These are phyloP conservation scores for Gaultheria prostrata DNA, from an alignment of 148 eudicot genomes.

Conservation along the genomic window DNA sequence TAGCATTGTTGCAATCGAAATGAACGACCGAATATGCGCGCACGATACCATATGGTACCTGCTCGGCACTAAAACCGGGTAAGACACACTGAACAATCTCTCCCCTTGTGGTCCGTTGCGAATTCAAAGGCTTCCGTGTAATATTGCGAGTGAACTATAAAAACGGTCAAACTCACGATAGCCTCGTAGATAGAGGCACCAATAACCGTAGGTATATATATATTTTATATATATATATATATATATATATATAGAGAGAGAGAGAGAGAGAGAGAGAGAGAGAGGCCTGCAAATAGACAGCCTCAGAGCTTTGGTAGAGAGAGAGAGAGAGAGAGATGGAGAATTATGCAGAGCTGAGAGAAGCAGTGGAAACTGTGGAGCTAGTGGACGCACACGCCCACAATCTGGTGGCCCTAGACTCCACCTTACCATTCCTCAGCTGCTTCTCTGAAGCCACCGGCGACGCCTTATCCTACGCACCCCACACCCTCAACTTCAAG, in stretches of 20 bases:
- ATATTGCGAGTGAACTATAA: background rate
- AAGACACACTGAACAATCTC: no score
- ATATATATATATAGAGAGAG: background rate
- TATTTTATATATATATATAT: no score
- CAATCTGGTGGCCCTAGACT: slow-evolving; percentile 68
- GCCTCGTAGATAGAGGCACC: no score
- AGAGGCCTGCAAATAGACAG: background rate
- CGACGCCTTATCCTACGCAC: slow-evolving; percentile 53
- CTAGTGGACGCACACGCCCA: slow-evolving; percentile 80
- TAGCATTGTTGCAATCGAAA: no score
- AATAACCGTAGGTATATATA: no score
- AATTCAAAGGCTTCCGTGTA: background rate
- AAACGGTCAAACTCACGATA: background rate
- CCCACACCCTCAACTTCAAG: slow-evolving; percentile 80
- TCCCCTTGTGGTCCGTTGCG: background rate
- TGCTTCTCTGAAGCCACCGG: slow-evolving; percentile 78
- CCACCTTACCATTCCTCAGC: slow-evolving; percentile 60
- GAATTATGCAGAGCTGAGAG: slow-evolving; percentile 45
- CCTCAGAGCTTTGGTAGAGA: background rate
- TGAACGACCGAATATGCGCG: no score
- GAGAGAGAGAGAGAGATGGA: slow-evolving; percentile 38
- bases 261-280: background rate
- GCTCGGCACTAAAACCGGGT: no score
- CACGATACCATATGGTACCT: no score
- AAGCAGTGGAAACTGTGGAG: slow-evolving; percentile 56